Evolutionary conservation across 2,329 filamentous ascomycete genomes (phyloP).

Genomic region (Cladosporium sp.): DNA sequence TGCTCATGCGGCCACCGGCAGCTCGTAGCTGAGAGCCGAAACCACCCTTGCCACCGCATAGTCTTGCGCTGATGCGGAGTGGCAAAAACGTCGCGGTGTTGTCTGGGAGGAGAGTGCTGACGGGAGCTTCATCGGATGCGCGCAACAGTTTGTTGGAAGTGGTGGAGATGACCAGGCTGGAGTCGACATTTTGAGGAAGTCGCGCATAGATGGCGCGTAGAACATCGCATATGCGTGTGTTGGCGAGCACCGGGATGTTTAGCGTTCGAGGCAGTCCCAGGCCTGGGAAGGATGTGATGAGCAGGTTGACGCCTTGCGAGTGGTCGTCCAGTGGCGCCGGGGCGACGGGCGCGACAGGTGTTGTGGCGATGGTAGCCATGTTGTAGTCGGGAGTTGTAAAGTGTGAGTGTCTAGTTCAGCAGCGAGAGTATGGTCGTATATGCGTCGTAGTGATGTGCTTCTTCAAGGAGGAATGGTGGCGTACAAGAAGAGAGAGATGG

Average conservation of each 20-base stretch:
- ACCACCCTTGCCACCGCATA: slow-evolving; percentile 93
- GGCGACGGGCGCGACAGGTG: not conserved
- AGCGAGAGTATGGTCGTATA: not conserved
- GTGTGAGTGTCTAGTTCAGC: not conserved
- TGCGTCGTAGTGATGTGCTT: not conserved
- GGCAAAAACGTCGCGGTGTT: slow-evolving; percentile 67
- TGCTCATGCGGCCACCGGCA: slow-evolving; percentile 96
- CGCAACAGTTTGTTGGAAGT: slow-evolving; percentile 72
- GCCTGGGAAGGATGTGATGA: slow-evolving; percentile 82
- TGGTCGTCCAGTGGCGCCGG: not conserved
- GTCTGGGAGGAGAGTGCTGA: slow-evolving; percentile 62
- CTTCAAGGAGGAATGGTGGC: not conserved
- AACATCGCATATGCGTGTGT: slow-evolving; percentile 63
- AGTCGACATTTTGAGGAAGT: slow-evolving; percentile 54
- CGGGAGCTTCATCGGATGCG: slow-evolving; percentile 52
- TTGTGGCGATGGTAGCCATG: slow-evolving; percentile 1
- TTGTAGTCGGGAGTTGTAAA: not conserved
- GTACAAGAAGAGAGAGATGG: too few relatives aligned
- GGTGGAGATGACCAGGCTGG: slow-evolving; percentile 76
- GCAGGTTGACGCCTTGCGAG: slow-evolving; percentile 65
- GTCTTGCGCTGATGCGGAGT: slow-evolving; percentile 73
- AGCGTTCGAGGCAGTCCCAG: slow-evolving; percentile 80
- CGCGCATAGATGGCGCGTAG: slow-evolving; percentile 65
- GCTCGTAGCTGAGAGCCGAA: slow-evolving; percentile 97
- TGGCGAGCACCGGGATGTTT: slow-evolving; percentile 68